Conservation (phyloP, 2,329 filamentous ascomycete genomes). For the Colletotrichum eremochloae region DNA sequence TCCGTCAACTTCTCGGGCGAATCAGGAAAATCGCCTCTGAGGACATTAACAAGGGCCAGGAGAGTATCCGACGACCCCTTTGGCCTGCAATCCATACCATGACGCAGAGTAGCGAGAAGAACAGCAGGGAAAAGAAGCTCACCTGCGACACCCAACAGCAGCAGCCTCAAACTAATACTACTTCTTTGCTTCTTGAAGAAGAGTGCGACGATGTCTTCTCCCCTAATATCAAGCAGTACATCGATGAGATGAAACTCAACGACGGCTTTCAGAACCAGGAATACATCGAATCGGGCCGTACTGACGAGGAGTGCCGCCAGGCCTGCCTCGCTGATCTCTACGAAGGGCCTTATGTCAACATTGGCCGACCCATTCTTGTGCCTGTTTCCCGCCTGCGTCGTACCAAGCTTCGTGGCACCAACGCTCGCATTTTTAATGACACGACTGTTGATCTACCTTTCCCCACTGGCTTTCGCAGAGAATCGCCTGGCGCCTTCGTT, state of each 20-base stretch:
- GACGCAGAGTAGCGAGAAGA: neutral
- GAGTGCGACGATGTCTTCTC: neutral
- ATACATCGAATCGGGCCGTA: neutral
- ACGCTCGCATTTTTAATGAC: neutral
- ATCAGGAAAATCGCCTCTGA: constrained; percentile 14
- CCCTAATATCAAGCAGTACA: neutral
- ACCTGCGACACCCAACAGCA: neutral
- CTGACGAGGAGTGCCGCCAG: constrained; percentile 7
- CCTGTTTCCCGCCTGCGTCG: constrained; percentile 27
- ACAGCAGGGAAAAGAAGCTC: neutral
- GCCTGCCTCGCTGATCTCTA: constrained; percentile 8
- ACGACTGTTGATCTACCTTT: neutral
- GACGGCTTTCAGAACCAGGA: too few species aligned
- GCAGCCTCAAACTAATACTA: neutral
- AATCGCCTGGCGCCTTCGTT: neutral
- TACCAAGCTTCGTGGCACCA: neutral
- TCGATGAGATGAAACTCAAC: neutral
- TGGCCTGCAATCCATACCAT: constrained; percentile 9
- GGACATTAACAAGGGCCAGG: neutral
- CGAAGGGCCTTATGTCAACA: constrained; percentile 12
- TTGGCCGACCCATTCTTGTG: constrained; percentile 20
- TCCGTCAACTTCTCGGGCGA: neutral
- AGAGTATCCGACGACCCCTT: constrained; percentile 9
- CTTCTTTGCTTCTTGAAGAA: neutral
- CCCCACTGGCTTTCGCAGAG: neutral